These are phyloP conservation scores for Millerozyma miso DNA, from an alignment of 805 yeast species.

Conservation along the genomic window DNA sequence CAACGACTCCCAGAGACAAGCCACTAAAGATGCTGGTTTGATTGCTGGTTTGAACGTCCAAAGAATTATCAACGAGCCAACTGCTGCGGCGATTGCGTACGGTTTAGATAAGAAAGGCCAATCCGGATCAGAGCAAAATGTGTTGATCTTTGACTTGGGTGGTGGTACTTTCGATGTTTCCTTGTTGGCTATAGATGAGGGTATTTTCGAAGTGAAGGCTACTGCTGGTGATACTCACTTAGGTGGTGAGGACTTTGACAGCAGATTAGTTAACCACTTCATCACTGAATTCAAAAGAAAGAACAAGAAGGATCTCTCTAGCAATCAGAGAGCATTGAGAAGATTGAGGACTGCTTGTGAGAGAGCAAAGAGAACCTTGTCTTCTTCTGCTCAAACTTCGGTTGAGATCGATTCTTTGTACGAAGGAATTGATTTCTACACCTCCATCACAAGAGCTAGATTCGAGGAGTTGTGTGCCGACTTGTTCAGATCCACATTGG, in stretches of 20 bases:
- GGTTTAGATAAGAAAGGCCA: constrained; percentile 52
- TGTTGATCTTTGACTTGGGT: constrained; percentile 90
- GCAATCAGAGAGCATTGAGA: constrained; percentile 82
- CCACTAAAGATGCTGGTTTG: constrained; percentile 42
- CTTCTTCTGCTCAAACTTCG: constrained; percentile 92
- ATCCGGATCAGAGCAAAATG: constrained; percentile 64
- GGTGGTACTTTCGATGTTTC: constrained; percentile 98
- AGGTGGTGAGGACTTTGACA: constrained; percentile 97
- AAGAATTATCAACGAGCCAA: constrained; percentile 43
- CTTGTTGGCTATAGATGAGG: constrained; percentile 79
- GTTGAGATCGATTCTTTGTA: constrained; percentile 93
- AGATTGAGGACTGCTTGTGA: constrained; percentile 96
- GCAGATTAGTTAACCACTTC: constrained; percentile 83
- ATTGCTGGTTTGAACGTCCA: constrained; percentile 45
- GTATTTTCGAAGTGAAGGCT: constrained; percentile 89
- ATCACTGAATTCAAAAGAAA: constrained; percentile 93
- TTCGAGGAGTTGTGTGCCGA: constrained; percentile 95
- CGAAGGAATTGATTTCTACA: constrained; percentile 94
- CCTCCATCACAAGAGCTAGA: constrained; percentile 94
- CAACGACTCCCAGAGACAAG: constrained; percentile 43
- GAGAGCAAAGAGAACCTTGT: constrained; percentile 95
- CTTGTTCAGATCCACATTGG: constrained; percentile 88
- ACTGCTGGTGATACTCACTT: constrained; percentile 96
- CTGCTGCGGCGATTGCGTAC: constrained; percentile 45
- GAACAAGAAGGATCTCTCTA: constrained; percentile 76